Conservation (phyloP, 1,139 yeast species). For the Kazachstania sp. region DNA sequence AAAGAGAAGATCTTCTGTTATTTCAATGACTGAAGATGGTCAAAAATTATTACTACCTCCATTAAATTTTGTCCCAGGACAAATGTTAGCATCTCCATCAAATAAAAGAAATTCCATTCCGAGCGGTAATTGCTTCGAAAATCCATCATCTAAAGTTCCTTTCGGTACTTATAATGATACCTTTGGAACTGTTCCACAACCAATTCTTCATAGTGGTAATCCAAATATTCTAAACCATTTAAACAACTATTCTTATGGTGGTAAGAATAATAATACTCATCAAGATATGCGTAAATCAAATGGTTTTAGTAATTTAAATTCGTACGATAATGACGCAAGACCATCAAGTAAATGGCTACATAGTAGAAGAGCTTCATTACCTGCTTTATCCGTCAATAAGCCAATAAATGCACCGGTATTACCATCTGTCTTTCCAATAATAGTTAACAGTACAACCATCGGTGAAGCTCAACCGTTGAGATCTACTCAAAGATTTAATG, state of each 20-base stretch:
- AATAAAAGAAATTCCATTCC: neutral
- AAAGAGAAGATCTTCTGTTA: slow-evolving; percentile 12
- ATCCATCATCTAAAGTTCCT: neutral
- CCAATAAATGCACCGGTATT: neutral
- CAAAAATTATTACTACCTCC: slow-evolving; percentile 14
- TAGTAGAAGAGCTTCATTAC: slow-evolving; percentile 4
- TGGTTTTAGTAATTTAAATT: neutral
- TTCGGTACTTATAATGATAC: neutral
- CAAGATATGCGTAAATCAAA: neutral
- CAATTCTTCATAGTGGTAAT: slow-evolving; percentile 1
- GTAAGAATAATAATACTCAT: neutral
- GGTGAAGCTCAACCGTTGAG: neutral
- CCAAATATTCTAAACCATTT: neutral
- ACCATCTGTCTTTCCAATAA: neutral
- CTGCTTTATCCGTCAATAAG: neutral
- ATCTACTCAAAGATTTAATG: neutral
- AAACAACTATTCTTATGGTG: slow-evolving; percentile 1
- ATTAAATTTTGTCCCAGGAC: slow-evolving; percentile 10
- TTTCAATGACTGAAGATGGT: slow-evolving; percentile 13
- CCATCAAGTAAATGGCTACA: slow-evolving; percentile 2
- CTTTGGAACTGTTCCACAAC: neutral
- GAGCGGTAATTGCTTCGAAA: neutral
- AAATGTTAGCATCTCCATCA: slow-evolving; percentile 1
- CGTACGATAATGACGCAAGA: neutral
- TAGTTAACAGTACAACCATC: neutral